Evolutionary conservation across 2,329 filamentous ascomycete species (phyloP), one percentile per base, ranked within the genome.

Genomic region (Raffaelea ambrosiae): DNA sequence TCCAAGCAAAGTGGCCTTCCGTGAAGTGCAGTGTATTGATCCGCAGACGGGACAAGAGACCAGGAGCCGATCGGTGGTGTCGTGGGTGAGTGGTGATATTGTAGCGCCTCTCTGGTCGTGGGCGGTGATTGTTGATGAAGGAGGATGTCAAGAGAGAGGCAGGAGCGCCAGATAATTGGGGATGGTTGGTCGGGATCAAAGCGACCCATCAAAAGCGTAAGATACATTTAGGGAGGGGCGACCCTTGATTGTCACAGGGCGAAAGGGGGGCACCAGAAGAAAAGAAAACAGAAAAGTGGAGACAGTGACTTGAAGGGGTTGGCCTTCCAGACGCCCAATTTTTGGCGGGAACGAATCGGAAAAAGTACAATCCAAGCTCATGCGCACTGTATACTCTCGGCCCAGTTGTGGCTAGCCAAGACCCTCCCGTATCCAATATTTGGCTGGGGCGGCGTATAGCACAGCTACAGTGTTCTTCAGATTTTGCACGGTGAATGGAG

Each of bases 31-130:
- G 39, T 40, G 20, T 40, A 16, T 31, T 33, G 43, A 46, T 39
- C 35, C 44, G 45, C 41, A 47, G 33, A 40, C 46, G 29, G 31
- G 23, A 35, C 38, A 26, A 40, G 43, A 43, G 31, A 33, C 36
- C 40, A 42, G 47, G 45, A 44, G 48, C 41, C 36, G 42, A 47
- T 47, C 48, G 44, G 48, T 46, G 33, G 50, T 41, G 41, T 13
- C 13, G 26, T 29, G 26, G 7, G 26, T 7, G 7, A 13, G 26
- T 7, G 7, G 26, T 29, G 26, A 13, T 29, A 29, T 29, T 13
- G 26, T 29, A 13, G 7, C 26, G 26, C 26, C 26, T 29, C 13
- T 7, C 26, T 29, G 7, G 7, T 29, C 26, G 26, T 13, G 13
- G 26, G 7, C 26, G 26, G 26, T 7, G 26, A 29, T 29, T n/a